These are phyloP conservation scores for Beauveria sp. DNA, from an alignment of 2,329 filamentous ascomycete species.

Conservation along the genomic window DNA sequence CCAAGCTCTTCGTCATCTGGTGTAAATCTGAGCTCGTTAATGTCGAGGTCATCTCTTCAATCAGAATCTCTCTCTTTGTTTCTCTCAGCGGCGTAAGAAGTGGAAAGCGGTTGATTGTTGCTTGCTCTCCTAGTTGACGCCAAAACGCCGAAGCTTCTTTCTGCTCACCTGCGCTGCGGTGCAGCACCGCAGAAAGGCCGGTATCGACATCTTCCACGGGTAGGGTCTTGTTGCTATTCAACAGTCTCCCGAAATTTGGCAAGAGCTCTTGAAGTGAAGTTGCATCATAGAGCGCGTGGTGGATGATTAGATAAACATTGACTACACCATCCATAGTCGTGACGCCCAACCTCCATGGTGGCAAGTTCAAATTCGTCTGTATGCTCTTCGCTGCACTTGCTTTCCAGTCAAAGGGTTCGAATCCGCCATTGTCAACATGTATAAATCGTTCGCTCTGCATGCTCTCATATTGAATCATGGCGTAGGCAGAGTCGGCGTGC, in stretches of 20 bases:
- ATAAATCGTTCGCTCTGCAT: background rate
- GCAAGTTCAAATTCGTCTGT: constrained; percentile 38
- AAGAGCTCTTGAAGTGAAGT: constrained; percentile 62
- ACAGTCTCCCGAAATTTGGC: constrained; percentile 41
- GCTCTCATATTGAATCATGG: constrained; percentile 19
- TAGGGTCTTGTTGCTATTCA: background rate
- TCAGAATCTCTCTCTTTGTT: constrained; percentile 23
- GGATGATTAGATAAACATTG: constrained; percentile 45
- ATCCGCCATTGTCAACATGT: background rate
- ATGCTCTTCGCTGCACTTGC: constrained; percentile 17
- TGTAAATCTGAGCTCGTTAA: constrained; percentile 43
- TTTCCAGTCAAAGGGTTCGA: background rate
- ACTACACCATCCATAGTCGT: constrained; percentile 20
- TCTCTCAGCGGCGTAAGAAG: constrained; percentile 58
- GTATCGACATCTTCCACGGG: constrained; percentile 22
- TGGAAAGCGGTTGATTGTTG: constrained; percentile 65
- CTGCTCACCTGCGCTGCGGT: constrained; percentile 21
- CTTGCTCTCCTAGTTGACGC: constrained; percentile 43
- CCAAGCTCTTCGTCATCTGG: constrained; percentile 43
- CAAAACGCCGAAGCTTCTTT: constrained; percentile 51
- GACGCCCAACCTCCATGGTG: constrained; percentile 57
- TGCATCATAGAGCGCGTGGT: constrained; percentile 85
- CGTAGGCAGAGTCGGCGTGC: constrained; percentile 55
- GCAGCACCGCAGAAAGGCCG: constrained; percentile 35
- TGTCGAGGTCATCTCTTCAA: constrained; percentile 28